These are phyloP conservation scores for Vaccinium macrocarpon DNA, from an alignment of 148 eudicot species.

Conservation along the genomic window DNA sequence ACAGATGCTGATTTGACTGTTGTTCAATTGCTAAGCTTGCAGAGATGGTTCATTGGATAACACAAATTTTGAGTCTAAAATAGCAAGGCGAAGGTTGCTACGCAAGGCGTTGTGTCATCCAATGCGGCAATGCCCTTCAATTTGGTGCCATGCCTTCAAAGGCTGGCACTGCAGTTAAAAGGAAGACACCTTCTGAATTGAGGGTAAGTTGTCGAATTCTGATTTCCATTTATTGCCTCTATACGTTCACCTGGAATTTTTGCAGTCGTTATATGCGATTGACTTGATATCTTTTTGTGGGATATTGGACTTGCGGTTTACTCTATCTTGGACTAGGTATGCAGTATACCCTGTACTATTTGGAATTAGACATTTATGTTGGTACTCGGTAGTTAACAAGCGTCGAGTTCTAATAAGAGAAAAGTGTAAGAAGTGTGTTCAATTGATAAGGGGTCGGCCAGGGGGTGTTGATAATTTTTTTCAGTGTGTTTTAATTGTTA, in stretches of 20 bases:
- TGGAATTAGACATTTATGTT: no score
- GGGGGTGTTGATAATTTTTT: no score
- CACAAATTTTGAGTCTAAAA: neutral
- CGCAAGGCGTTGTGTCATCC: slow-evolving; percentile 42
- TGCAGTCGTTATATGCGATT: neutral
- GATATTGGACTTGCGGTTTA: neutral
- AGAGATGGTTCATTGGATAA: neutral
- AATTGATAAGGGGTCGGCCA: no score
- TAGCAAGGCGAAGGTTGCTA: slow-evolving; percentile 73
- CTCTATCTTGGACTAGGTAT: neutral
- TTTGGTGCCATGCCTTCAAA: slow-evolving; percentile 42
- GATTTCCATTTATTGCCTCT: neutral
- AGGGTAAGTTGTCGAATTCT: slow-evolving; percentile 41
- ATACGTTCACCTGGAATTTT: neutral
- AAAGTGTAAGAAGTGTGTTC: no score
- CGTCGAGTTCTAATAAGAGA: no score
- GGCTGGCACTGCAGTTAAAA: slow-evolving; percentile 41
- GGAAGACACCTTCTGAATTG: slow-evolving; percentile 87
- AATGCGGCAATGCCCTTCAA: slow-evolving; percentile 39
- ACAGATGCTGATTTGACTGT: neutral
- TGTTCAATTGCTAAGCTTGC: neutral
- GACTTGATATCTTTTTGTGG: neutral
- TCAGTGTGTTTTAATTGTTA: no score
- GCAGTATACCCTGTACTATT: no score
- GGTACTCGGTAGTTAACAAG: no score